Evolutionary conservation across 2,329 filamentous ascomycete species (phyloP), one percentile per base, ranked within the genome.

Genomic region (Aureobasidium uvarum): DNA sequence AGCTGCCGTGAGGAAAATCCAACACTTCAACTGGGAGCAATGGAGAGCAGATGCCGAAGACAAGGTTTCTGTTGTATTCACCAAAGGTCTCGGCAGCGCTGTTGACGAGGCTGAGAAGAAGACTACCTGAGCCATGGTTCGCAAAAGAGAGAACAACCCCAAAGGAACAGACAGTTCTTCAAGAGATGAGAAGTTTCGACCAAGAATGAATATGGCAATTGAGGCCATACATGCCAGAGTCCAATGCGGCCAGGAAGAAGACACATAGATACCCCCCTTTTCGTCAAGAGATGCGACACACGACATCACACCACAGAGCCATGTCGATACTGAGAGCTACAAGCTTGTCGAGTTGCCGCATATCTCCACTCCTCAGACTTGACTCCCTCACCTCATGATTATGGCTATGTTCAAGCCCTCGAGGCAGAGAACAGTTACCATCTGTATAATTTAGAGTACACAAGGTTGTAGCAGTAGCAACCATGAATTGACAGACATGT

Each of bases 11-110:
- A 71, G 74, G 72, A 77, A 72, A 64, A 68, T 80, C 28, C 77
- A 81, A 71, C 73, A 73, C n/a, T 77, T 75, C 20, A 79, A 82
- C 66, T 83, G 81, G 81, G 73, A 74, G 60, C 74, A 71, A 45
- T 70, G 73, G 59, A 71, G 79, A 55, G 75, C 79, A 68, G 71
- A 72, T 7, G 71, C 76, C 14, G 80, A 81, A 68, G 78, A 79
- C 66, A 73, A 74, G 55, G 74, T 77, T 5, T 50, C 43, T 20
- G 18, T 1, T 16, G 28, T 25, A 7, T 45, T 51, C 8, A 36
- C 16, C 43, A 59, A 51, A 11, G 59, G 43, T 13, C 33, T 63
- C 5, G 58, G 58, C 4, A 33, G 14, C 13, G 58, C 45, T 41
- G 58, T 62, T 5, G 45, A 51, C 18, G 45, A 50, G 33, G 58